These are phyloP conservation scores for Scleroderma bovista DNA, from an alignment of 768 basidiomycete genomes.

Conservation along the genomic window DNA sequence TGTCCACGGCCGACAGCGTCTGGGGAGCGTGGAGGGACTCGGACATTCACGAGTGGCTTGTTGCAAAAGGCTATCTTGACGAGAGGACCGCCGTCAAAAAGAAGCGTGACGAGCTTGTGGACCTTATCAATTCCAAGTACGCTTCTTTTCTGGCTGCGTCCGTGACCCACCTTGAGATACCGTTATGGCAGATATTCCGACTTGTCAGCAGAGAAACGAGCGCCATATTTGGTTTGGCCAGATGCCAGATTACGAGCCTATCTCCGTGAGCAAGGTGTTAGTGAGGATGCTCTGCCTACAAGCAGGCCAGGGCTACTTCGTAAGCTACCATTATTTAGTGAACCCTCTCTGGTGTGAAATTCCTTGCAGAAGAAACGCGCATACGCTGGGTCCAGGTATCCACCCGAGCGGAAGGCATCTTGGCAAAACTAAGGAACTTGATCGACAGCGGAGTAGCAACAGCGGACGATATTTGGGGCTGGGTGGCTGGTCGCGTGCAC, in stretches of 20 bases:
- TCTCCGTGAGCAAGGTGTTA: conserved; percentile 69
- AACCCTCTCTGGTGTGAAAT: not conserved
- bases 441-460: conserved; percentile 63
- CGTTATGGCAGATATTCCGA: conserved; percentile 46
- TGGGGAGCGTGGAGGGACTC: conserved; percentile 70
- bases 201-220: conserved; percentile 34
- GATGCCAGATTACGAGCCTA: conserved; percentile 90
- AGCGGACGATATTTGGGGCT: conserved; percentile 51
- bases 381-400: conserved; percentile 73
- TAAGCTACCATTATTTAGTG: conserved; percentile 24
- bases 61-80: conserved; percentile 62
- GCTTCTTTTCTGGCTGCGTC: not conserved
- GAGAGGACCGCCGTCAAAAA: conserved; percentile 45
- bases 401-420: conserved; percentile 49
- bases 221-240: conserved; percentile 83
- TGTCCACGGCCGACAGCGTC: conserved; percentile 50
- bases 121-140: conserved; percentile 66
- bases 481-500: conserved; percentile 18
- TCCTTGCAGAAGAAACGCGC: conserved; percentile 60
- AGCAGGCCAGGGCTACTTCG: conserved; percentile 75
- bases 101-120: conserved; percentile 72
- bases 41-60: conserved; percentile 67
- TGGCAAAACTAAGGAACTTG: conserved; percentile 58
- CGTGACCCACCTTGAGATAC: not conserved
- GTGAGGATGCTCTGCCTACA: conserved; percentile 62